Evolutionary conservation across 2,329 filamentous ascomycete species (phyloP), one percentile per base, ranked within the genome.

Genomic region (Cladosporium sp.): DNA sequence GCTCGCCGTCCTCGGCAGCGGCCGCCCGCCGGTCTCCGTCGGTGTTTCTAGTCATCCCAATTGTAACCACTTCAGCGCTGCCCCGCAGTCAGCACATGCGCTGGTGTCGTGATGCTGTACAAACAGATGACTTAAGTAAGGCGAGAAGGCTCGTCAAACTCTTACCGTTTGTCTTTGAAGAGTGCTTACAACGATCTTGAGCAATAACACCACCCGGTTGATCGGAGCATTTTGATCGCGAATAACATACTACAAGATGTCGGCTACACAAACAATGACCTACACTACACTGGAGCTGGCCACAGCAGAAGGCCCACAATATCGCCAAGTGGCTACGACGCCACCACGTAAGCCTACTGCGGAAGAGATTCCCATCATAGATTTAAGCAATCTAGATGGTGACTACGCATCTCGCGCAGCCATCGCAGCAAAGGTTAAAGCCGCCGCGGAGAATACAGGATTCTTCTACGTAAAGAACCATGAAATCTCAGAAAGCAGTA

Each of bases 381-480:
- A 51, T 51, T 17, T 51, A 6, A 36, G 34, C 34, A 51, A 51
- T 28, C 49, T 51, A 11, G 36, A 51, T 8, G 49, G 49, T 15
- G 49, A 51, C 49, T 9, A 25, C 19, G 49, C 34, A 51, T 51
- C 49, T 20, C 47, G 47, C 15, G 19, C 28, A 15, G 47, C 47
- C 30, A 50, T 50, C 17, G 47, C 47, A 19, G 47, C 47, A 12
- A 50, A 37, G 20, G 47, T 50, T 1, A 50, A 37, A 22, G 47
- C 47, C 11, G 50, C 50, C 14, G 50, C 50, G 17, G 36, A 38
- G 5, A 51, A 38, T 17, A 51, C 92, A 2, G 92, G 92, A 59
- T 96, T 97, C 78, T 84, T 97, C 63, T 96, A 96, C 75, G 84
- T 96, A 39, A 87, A 87, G 66, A 89, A 93, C 73, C 87, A 93